Evolutionary conservation across 2,329 filamentous ascomycete genomes (phyloP), one percentile per base, ranked within the genome.

Genomic region (Diaporthe sp.): DNA sequence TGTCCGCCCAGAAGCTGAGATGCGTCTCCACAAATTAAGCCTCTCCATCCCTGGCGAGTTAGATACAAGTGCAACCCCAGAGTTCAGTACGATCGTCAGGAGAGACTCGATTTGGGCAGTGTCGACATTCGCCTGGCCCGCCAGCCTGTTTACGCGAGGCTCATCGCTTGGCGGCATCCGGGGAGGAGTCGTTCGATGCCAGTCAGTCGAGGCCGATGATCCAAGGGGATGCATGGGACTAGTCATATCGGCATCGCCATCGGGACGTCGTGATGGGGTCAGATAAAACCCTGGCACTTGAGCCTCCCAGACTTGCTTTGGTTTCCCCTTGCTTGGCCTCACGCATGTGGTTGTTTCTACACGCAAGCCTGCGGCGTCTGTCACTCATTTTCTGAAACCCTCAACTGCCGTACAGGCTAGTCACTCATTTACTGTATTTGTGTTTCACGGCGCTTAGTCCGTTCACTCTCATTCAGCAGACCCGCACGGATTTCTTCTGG

Each of bases 11-110:
- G 65, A n/a, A 39, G 46, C 60, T 39, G 34, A 13, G 13, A 53
- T 25, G 46, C 34, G 22, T 28, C 46, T 10, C 65, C 65, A 68
- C 34, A 53, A 53, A 39, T 39, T 68, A 68, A 68, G 65, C 65
- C 31, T 68, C 31, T 9, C 0, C 46, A 53, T 19, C 65, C 62
- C 46, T 68, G 31, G 9, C 46, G 28, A 68, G 46, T 53, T 19
- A 53, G 22, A 39, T 68, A n/a, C 22, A 25, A 3, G 22, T 53
- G 31, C 9, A 53, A 68, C 65, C 65, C 65, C 65, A 68, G n/a
- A 53, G 13, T 53, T 68, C 46, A 68, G 65, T 68, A 34, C 31
- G 65, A 68, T 68, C 65, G 65, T 68, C 65, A 68, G 65, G 65
- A 49, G 65, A 62, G 34, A 5, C n/a, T 39, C 22, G 9, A 68